Evolutionary conservation across 495 filamentous ascomycete genomes (phyloP).

Genomic region (Penicillium longicatenatum): DNA sequence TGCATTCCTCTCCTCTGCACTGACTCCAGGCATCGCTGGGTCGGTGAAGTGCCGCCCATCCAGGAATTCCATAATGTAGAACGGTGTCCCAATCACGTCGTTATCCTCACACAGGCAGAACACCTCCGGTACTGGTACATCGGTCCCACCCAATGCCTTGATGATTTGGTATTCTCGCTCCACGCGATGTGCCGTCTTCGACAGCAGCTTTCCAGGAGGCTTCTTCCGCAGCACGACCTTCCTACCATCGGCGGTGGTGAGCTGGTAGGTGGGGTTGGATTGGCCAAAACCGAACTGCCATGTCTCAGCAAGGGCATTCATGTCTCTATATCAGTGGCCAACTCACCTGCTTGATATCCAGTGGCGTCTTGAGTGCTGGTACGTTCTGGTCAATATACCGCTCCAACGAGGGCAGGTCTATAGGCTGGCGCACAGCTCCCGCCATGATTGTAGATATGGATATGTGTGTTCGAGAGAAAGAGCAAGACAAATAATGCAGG

Average conservation of each 20-base stretch:
- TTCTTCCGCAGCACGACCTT: constrained; percentile 93
- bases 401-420: constrained; percentile 77
- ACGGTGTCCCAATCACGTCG: constrained; percentile 79
- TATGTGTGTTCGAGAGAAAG: background rate
- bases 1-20: constrained; percentile 63
- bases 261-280: constrained; percentile 93
- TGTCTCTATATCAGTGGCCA: background rate
- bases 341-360: constrained; percentile 85
- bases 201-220: constrained; percentile 86
- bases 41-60: constrained; percentile 92
- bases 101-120: constrained; percentile 85
- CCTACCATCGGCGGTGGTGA: constrained; percentile 65
- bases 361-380: constrained; percentile 74
- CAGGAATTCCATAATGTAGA: constrained; percentile 96
- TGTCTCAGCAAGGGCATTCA: background rate
- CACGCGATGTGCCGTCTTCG: constrained; percentile 91
- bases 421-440: constrained; percentile 82
- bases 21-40: constrained; percentile 75
- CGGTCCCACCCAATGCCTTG: constrained; percentile 72
- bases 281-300: constrained; percentile 90
- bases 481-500: background rate
- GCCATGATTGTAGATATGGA: constrained; percentile 62
- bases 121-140: constrained; percentile 84
- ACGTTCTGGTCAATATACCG: constrained; percentile 73
- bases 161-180: constrained; percentile 94